Base-by-base conservation (phyloP, 768 basidiomycete species). In the Podaxis carcinomalis region DNA sequence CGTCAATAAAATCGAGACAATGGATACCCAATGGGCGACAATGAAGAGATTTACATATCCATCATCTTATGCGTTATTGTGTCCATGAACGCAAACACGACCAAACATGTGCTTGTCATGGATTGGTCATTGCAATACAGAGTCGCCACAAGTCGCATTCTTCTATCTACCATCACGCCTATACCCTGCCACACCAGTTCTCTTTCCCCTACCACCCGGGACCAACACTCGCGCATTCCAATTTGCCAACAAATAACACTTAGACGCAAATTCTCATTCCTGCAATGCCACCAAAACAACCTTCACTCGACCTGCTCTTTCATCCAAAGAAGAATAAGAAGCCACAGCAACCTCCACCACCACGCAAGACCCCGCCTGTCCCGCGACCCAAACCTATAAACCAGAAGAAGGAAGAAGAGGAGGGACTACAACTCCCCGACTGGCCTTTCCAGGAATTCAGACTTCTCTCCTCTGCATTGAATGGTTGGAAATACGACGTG, bases 401-500 rank as follows among this genome's bases (percentile, higher is more conserved):
- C 6, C 35, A 28, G 19, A 54, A 63, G 19, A 66, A 68, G 28
- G 68, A 72, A 13, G 70, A 83, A 21, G 73, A 77, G 51, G 86
- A 86, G 32, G 83, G 80, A 6, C 68, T 83, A 52, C 77, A 81
- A 62, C 81, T 88, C 44, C 89, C 89, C 39, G 84, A 87, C 42
- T 84, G 85, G 63, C 80, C 85, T 0, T 93, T 76, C 75, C 81
- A 84, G 64, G 92, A 93, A 70, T 94, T 85, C 77, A 83, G 82
- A 68, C 83, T 94, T 68, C 82, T 92, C 72, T 90, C 90, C 5
- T 88, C 89, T 28, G 83, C 85, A 14, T 83, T 89, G 69, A 90
- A 90, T 70, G 90, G 89, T 27, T 93, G 92, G 91, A 92, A 90
- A 70, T 92, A 93, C 80, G 90, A 94, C 74, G 85, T 95, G 61